Conservation (phyloP, 345 rosid genomes). For the Salix dunnii region DNA sequence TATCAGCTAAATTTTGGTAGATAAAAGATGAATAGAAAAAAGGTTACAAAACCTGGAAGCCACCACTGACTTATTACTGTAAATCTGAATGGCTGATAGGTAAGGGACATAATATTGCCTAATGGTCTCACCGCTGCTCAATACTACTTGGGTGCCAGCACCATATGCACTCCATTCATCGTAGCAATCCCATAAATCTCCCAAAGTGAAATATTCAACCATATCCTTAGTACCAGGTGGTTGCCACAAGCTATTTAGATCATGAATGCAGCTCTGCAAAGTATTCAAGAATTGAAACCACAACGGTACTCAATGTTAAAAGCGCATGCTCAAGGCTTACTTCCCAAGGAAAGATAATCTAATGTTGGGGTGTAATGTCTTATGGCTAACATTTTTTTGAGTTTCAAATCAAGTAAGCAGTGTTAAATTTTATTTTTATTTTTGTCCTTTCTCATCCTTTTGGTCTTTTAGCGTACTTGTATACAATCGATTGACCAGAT, state of each 20-base stretch:
- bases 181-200: constrained; percentile 71
- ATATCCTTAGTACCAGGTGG: constrained; percentile 40
- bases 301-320: not conserved
- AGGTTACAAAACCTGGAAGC: constrained; percentile 41
- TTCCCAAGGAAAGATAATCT: no score
- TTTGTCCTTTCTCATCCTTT: no score
- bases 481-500: not conserved
- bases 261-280: constrained; percentile 42
- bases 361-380: no score
- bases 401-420: no score
- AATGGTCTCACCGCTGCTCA: constrained; percentile 34
- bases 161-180: constrained; percentile 81
- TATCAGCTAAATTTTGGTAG: not conserved
- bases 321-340: not conserved
- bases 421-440: no score
- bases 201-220: constrained; percentile 48
- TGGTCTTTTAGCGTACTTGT: not conserved
- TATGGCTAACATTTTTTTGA: no score
- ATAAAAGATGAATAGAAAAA: not conserved
- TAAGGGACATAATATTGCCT: constrained; percentile 67
- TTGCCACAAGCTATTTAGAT: constrained; percentile 52
- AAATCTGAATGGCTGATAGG: constrained; percentile 69
- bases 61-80: constrained; percentile 37
- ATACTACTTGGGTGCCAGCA: constrained; percentile 35
- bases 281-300: not conserved